Base-by-base conservation (phyloP, 768 basidiomycete species). In the Chlorophyllum brunneum region DNA sequence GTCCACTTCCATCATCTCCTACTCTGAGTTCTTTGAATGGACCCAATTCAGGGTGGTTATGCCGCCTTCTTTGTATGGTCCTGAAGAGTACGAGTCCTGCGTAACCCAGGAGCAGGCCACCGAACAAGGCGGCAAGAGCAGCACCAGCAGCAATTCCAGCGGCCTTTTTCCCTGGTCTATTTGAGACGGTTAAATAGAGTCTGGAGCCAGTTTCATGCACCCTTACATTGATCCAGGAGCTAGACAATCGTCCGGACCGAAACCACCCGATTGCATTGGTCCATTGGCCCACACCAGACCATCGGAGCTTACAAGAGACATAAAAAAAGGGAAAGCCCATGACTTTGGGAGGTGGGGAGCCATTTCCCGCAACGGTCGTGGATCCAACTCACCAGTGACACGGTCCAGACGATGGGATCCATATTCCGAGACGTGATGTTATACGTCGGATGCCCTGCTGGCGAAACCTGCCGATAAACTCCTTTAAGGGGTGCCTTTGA, bases 251-350 rank as follows among this genome's bases (percentile, higher is more conserved):
- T 63, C 71, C 1, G 69, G 58, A 4, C 69, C 68, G 27, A 61
- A 63, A 1, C 72, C 73, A 7, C 76, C 75, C 3, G 73, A 72
- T 34, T 73, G 75, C 52, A 80, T 58, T 0, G 79, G 80, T 1
- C 80, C 79, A 51, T 73, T 74, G 1, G 73, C 63, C 79, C 80
- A 82, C 22, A 64, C 54, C 15, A 67, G 59, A 3, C 78, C 78
- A 36, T 74, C 70, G 0, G 76, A 65, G 54, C 79, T 80, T 8
- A 61, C 59, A 5, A 82, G 58, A 1, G 73, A 72, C 2, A 80
- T 59, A 59, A 76, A 82, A 59, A 81, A 82, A 0, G 75, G 74
- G 41, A n/a, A 46, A 15, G 44, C 15, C 44, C 44, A 67, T 68
- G 8, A 75, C 74, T 49, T 72, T 71, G 15, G 74, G 69, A 77